phyloP scores from a whole-genome alignment of 2,329 filamentous ascomycete species.

The Calonectria henricotiae region DNA sequence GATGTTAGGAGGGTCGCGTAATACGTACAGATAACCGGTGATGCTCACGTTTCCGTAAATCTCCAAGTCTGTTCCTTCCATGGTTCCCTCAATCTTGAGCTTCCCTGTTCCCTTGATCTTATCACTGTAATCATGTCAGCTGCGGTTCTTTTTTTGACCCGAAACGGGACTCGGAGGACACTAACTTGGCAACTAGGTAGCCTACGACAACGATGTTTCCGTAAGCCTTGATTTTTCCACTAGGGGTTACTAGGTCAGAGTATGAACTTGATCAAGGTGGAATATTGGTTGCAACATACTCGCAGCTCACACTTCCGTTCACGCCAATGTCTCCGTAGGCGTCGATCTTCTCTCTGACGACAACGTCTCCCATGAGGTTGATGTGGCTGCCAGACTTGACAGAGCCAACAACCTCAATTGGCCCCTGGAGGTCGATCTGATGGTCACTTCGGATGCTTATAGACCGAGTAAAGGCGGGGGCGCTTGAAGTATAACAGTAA shows the following conservation, averaged over 20 bases:
- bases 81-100: constrained; percentile 62
- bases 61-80: constrained; percentile 63
- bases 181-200: constrained; percentile 59
- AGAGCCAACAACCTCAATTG: constrained; percentile 65
- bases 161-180: not conserved
- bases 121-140: constrained; percentile 54
- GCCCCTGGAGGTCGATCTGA: constrained; percentile 61
- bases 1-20: constrained; percentile 29
- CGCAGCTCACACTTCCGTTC: constrained; percentile 62
- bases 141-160: constrained; percentile 17
- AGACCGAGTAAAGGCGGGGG: constrained; percentile 53
- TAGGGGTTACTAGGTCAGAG: constrained; percentile 43
- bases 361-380: constrained; percentile 63
- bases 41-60: constrained; percentile 66
- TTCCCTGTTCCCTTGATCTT: constrained; percentile 67
- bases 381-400: constrained; percentile 65
- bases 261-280: fast-evolving
- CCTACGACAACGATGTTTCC: constrained; percentile 64
- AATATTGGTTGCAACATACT: constrained; percentile 53
- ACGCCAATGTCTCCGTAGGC: constrained; percentile 65
- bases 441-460: constrained; percentile 63
- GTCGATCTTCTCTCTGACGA: constrained; percentile 64
- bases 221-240: constrained; percentile 65
- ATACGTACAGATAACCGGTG: constrained; percentile 62
- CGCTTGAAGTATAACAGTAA: constrained; percentile 50